These are phyloP conservation scores for Schizonepeta tenuifolia DNA, from an alignment of 257 asterid species.

Conservation along the genomic window DNA sequence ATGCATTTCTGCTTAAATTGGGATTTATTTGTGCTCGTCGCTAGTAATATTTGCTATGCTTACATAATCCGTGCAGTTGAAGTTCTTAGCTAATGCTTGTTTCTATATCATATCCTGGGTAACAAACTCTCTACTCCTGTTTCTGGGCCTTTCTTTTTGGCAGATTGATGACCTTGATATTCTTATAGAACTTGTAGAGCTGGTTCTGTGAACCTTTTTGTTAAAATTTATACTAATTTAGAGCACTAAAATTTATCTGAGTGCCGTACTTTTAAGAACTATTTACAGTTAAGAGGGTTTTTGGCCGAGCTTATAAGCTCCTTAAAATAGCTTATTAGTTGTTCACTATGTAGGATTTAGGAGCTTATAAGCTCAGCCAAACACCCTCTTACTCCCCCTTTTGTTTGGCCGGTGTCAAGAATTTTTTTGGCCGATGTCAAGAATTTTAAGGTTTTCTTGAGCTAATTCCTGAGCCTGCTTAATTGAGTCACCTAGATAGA, in stretches of 20 bases:
- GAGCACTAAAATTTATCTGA: too few species aligned
- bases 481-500: background rate
- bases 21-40: constrained; percentile 9
- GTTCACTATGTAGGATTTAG: too few species aligned
- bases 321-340: too few species aligned
- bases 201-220: background rate
- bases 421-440: background rate
- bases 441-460: constrained; percentile 4
- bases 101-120: background rate
- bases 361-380: too few species aligned
- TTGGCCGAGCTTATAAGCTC: too few species aligned
- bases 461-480: constrained; percentile 1
- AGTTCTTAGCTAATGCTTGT: background rate
- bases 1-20: constrained; percentile 10
- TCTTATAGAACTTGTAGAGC: background rate
- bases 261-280: background rate
- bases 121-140: background rate
- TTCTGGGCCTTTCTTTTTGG: background rate
- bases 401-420: background rate
- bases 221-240: background rate
- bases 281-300: background rate
- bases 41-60: background rate
- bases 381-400: too few species aligned
- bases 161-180: background rate
- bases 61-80: background rate